Conservation (phyloP, 2,329 filamentous ascomycete genomes). For the Sporothrix phasma region DNA sequence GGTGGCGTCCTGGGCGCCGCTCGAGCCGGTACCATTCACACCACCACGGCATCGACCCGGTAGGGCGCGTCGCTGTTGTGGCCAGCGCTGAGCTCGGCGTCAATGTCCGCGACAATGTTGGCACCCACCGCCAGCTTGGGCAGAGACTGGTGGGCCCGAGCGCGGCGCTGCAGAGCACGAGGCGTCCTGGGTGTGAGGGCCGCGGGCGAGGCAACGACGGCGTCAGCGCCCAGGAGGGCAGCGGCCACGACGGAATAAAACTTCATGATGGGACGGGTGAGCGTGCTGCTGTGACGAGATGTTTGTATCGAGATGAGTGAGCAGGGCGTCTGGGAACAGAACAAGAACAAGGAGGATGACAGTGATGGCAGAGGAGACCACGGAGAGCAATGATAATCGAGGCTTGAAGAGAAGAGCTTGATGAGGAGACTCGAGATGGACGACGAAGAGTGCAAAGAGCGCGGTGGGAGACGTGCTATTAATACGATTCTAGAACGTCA, state of each 20-base stretch:
- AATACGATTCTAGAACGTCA: not conserved
- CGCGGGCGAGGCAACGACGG: conserved; percentile 37
- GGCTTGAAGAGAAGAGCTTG: too few relatives aligned
- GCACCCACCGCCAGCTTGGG: not conserved
- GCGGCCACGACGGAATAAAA: conserved; percentile 32
- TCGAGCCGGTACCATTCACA: too few relatives aligned
- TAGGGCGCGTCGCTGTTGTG: not conserved
- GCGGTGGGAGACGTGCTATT: not conserved
- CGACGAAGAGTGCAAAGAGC: not conserved
- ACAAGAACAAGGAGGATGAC: not conserved
- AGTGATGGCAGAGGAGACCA: not conserved
- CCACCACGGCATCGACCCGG: too few relatives aligned
- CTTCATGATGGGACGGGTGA: conserved; percentile 35
- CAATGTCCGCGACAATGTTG: conserved; percentile 16
- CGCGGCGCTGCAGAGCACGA: conserved; percentile 23
- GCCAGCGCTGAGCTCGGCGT: too few relatives aligned
- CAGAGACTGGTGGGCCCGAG: conserved; percentile 18
- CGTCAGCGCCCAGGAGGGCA: conserved; percentile 26
- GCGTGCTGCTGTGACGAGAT: not conserved
- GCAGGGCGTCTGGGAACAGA: too few relatives aligned
- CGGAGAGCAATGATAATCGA: too few relatives aligned
- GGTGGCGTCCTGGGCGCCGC: not conserved
- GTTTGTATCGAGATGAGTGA: not conserved
- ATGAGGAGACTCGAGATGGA: not conserved
- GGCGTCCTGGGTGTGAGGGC: conserved; percentile 31